A percentile compares a stretch with the other conserved stretches of the same genome.
phyloP scores from a whole-genome alignment of 768 basidiomycete species.

The Trametes cingulata region DNA sequence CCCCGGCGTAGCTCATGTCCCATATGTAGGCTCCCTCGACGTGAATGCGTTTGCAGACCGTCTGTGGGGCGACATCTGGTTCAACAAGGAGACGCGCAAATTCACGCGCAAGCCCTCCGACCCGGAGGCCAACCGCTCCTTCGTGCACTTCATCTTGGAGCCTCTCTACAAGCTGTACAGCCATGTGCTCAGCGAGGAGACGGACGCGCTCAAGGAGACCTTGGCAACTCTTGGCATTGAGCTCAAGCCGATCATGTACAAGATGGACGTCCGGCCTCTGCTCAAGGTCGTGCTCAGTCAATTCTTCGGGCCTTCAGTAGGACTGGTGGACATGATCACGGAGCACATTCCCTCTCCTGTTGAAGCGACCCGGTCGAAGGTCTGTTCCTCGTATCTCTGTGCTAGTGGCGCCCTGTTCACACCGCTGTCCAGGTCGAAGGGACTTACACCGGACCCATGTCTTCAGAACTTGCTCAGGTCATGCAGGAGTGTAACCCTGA shows the following conservation, averaged over 20 bases:
- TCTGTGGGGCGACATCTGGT: conserved; percentile 99
- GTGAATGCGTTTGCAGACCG: conserved; percentile 84
- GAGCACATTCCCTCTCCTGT: conserved; percentile 87
- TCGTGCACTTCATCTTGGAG: conserved; percentile 94
- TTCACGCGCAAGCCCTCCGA: conserved; percentile 86
- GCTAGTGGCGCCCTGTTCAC: neutral
- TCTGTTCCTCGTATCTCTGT: conserved; percentile 24
- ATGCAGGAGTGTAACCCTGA: conserved; percentile 84
- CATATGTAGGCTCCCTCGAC: conserved; percentile 64
- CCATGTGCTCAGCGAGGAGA: conserved; percentile 91
- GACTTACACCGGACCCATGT: conserved; percentile 88
- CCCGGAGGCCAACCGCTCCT: conserved; percentile 77
- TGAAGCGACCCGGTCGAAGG: conserved; percentile 60
- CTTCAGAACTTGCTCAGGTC: conserved; percentile 69
- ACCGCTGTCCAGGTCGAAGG: conserved; percentile 61
- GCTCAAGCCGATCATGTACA: conserved; percentile 92
- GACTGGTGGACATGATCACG: conserved; percentile 90
- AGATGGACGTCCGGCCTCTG: conserved; percentile 96
- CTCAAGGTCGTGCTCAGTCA: conserved; percentile 92
- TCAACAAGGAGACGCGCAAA: conserved; percentile 78
- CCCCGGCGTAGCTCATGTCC: neutral
- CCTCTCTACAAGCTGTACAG: conserved; percentile 98
- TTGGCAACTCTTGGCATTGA: conserved; percentile 75
- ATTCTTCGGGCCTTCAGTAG: conserved; percentile 91
- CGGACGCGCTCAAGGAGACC: conserved; percentile 82